Percentiles rank a stretch among this genome's conserved stretches.
Conservation (phyloP, 306 rosid genomes). For the Corylus heterophylla region DNA sequence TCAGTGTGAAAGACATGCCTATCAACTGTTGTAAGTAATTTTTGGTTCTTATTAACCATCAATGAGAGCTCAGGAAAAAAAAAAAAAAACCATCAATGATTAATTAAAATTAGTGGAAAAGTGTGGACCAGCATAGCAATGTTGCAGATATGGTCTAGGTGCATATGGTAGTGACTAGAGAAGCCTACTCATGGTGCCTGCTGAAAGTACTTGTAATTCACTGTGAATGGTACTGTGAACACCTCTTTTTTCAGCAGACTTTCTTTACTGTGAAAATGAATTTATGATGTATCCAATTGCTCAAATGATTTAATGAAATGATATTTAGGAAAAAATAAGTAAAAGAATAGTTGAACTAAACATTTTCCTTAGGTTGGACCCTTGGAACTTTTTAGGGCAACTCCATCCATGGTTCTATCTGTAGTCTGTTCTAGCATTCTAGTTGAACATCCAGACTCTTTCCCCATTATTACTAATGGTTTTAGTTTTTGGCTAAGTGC, state of each 20-base stretch:
- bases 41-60: conserved; percentile 21
- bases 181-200: neutral
- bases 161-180: neutral
- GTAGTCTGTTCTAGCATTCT: neutral
- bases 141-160: neutral
- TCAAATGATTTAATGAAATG: neutral
- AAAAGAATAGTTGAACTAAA: neutral
- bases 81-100: neutral
- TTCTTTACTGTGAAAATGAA: neutral
- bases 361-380: neutral
- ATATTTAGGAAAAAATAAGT: too few relatives aligned
- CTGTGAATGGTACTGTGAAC: neutral
- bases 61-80: neutral
- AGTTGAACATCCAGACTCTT: neutral
- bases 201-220: neutral
- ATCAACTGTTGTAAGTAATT: conserved; percentile 67
- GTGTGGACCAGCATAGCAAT: neutral
- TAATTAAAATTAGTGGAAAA: neutral
- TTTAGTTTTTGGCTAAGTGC: neutral
- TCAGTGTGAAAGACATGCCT: conserved; percentile 72
- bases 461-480: neutral
- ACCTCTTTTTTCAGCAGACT: neutral
- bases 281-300: neutral
- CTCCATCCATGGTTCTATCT: neutral
- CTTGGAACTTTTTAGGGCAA: neutral